These are phyloP conservation scores for Chaetomium strumarium DNA, from an alignment of 2,329 filamentous ascomycete species.

Conservation along the genomic window DNA sequence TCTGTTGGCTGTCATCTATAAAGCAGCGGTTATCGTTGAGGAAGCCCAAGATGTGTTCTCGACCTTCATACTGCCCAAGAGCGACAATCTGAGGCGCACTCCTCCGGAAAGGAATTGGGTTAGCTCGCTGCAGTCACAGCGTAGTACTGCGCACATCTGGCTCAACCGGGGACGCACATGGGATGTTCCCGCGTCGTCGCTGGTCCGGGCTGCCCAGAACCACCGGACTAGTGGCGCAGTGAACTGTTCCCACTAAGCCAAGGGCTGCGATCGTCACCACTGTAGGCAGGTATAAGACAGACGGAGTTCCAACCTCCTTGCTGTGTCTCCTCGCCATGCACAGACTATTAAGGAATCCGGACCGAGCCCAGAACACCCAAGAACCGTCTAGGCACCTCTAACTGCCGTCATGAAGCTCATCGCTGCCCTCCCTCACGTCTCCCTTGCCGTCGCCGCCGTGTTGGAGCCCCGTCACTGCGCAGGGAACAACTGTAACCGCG, in stretches of 20 bases:
- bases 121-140: neutral
- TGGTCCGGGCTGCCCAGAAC: neutral
- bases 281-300: neutral
- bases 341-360: neutral
- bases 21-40: neutral
- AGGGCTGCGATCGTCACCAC: neutral
- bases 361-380: neutral
- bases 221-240: neutral
- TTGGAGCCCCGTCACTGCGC: conserved; percentile 33
- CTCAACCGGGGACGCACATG: conserved; percentile 7
- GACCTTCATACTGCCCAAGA: neutral
- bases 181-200: neutral
- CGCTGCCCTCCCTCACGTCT: conserved; percentile 34
- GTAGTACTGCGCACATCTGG: neutral
- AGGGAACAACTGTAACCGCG: conserved; percentile 43
- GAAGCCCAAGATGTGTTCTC: neutral
- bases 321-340: neutral
- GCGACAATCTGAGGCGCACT: neutral
- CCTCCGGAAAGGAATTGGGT: conserved; percentile 7
- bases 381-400: neutral
- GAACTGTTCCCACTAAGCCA: neutral
- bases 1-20: neutral
- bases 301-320: neutral
- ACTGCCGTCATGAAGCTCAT: conserved; percentile 38
- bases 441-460: conserved; percentile 33